These are phyloP conservation scores for Daldinia bambusicola DNA, from an alignment of 495 filamentous ascomycete species.

Conservation along the genomic window DNA sequence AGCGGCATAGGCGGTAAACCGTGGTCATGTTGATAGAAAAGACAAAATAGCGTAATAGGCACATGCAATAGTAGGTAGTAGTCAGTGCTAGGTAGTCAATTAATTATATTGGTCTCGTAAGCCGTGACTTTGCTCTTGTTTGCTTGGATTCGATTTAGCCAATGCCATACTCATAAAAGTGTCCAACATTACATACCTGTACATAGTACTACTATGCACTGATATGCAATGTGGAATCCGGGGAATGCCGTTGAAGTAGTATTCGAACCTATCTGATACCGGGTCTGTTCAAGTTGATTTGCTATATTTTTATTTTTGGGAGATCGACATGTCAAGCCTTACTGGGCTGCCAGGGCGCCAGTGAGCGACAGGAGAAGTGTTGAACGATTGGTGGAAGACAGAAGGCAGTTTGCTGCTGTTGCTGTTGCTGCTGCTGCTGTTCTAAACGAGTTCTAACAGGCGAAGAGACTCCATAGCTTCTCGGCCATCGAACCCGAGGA, in stretches of 20 bases:
- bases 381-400: slow-evolving; percentile 22
- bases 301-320: slow-evolving; percentile 19
- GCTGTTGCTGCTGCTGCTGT: too few species aligned
- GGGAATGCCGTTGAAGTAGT: slow-evolving; percentile 11
- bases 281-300: slow-evolving; percentile 19
- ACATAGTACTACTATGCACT: background rate
- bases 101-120: background rate
- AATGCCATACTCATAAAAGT: background rate
- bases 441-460: background rate
- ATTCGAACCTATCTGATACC: slow-evolving; percentile 8
- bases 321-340: slow-evolving; percentile 33
- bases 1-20: background rate
- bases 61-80: too few species aligned
- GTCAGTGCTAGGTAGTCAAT: too few species aligned
- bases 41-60: background rate
- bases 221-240: slow-evolving; percentile 24
- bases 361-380: slow-evolving; percentile 19
- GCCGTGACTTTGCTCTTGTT: background rate
- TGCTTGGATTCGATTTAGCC: background rate
- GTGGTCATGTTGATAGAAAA: slow-evolving; percentile 1
- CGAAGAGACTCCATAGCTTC: background rate
- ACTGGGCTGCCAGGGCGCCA: slow-evolving; percentile 2
- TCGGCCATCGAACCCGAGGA: background rate
- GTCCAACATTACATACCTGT: too few species aligned
- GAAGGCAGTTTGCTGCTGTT: too few species aligned